Evolutionary conservation across 2,329 filamentous ascomycete species (phyloP).

Genomic region (Aureobasidium lini): DNA sequence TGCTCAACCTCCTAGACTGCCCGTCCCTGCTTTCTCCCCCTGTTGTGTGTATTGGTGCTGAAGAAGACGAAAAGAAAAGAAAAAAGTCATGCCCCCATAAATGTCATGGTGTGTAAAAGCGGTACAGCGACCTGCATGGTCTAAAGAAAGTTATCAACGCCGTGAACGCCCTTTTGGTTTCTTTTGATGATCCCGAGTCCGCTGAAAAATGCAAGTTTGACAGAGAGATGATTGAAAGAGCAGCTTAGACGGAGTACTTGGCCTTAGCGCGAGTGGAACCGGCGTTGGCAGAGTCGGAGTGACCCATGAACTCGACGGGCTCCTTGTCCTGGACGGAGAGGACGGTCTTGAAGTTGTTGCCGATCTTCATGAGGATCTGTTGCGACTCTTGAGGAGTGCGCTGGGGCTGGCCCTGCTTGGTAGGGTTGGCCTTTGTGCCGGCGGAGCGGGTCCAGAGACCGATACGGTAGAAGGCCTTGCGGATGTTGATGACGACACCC

Average conservation of each 20-base stretch:
- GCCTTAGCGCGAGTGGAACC: constrained; percentile 94
- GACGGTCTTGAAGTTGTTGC: constrained; percentile 85
- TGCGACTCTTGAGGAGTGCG: constrained; percentile 73
- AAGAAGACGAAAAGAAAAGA: neutral
- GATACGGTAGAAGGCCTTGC: constrained; percentile 96
- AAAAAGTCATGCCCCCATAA: constrained; percentile 8
- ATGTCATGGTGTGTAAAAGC: neutral
- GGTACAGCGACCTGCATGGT: neutral
- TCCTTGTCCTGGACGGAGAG: constrained; percentile 71
- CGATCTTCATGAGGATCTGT: constrained; percentile 77
- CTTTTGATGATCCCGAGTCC: neutral
- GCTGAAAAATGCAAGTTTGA: constrained; percentile 6
- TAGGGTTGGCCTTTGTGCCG: constrained; percentile 56
- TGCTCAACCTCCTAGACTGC: constrained; percentile 24
- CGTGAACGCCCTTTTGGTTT: neutral
- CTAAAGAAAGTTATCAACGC: constrained; percentile 1
- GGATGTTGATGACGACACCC: constrained; percentile 98
- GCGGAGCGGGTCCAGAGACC: constrained; percentile 95
- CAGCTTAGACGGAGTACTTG: constrained; percentile 70
- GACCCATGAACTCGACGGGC: constrained; percentile 86
- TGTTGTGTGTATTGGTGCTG: neutral
- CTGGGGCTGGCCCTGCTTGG: constrained; percentile 54
- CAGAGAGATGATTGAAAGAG: neutral
- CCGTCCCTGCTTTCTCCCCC: constrained; percentile 5
- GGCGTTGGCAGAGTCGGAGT: constrained; percentile 86